Evolutionary conservation across 2,329 filamentous ascomycete species (phyloP).

Genomic region (Botrytis fragariae): DNA sequence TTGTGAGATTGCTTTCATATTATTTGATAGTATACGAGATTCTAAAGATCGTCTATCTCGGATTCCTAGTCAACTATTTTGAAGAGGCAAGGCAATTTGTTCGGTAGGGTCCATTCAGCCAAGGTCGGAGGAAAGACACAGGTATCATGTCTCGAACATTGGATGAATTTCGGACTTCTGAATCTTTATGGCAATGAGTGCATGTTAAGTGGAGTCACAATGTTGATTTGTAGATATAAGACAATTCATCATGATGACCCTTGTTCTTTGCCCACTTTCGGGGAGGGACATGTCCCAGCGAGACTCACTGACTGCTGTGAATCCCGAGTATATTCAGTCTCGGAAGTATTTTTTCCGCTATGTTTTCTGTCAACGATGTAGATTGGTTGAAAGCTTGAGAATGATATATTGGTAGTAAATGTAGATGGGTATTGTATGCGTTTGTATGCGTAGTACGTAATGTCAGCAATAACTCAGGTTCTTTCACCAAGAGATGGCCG

Average conservation of each 20-base stretch:
- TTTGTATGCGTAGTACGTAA: not conserved
- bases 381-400: not conserved
- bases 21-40: not conserved
- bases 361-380: not conserved
- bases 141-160: not conserved
- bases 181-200: not conserved
- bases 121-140: not conserved
- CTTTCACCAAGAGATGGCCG: not conserved
- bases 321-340: not conserved
- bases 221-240: not conserved
- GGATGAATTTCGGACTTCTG: not conserved
- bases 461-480: too few relatives aligned
- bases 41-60: not conserved
- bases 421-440: not conserved
- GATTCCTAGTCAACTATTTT: too few relatives aligned
- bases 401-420: not conserved
- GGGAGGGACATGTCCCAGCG: not conserved
- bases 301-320: not conserved
- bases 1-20: not conserved
- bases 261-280: not conserved
- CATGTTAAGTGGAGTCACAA: not conserved
- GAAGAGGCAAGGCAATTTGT: not conserved
- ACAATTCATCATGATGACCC: not conserved
- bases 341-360: not conserved
- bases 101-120: not conserved